Percentiles rank a stretch among this genome's conserved stretches.
Conservation (phyloP, 805 yeast genomes). For the Ogataea sp. region DNA sequence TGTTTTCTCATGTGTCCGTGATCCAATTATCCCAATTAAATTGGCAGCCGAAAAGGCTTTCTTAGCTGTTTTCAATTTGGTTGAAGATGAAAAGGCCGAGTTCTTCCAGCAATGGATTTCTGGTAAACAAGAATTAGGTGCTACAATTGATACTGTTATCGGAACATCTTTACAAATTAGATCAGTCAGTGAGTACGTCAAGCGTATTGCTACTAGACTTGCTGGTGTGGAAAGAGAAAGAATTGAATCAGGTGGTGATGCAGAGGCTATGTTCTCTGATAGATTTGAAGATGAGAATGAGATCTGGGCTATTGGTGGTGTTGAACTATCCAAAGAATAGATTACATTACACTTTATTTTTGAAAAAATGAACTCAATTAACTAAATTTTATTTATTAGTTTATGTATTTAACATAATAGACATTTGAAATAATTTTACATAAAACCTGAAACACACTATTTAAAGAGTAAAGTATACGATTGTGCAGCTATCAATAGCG, state of each 20-base stretch:
- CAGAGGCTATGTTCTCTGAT: constrained; percentile 76
- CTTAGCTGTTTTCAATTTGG: constrained; percentile 61
- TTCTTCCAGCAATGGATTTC: constrained; percentile 62
- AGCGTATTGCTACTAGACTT: constrained; percentile 80
- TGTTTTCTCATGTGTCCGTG: constrained; percentile 78
- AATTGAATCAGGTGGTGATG: constrained; percentile 85
- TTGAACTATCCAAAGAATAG: constrained; percentile 32
- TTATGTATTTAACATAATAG: not conserved
- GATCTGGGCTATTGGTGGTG: constrained; percentile 82
- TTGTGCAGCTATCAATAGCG: too few relatives aligned
- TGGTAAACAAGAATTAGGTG: constrained; percentile 23
- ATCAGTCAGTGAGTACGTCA: constrained; percentile 81
- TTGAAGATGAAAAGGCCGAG: constrained; percentile 50
- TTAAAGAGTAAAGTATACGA: too few relatives aligned
- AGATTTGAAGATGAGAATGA: constrained; percentile 80
- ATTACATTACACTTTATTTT: too few relatives aligned
- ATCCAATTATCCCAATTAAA: constrained; percentile 83
- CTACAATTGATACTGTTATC: constrained; percentile 31
- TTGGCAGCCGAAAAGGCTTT: constrained; percentile 91
- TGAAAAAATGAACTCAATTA: too few relatives aligned
- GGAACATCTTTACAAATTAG: constrained; percentile 50
- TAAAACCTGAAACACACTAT: too few relatives aligned
- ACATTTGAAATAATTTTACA: too few relatives aligned
- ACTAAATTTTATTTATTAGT: too few relatives aligned
- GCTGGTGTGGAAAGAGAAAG: constrained; percentile 85